Evolutionary conservation across 371 early-diverging fungal genomes (phyloP).

Genomic region (Mucor indicus): DNA sequence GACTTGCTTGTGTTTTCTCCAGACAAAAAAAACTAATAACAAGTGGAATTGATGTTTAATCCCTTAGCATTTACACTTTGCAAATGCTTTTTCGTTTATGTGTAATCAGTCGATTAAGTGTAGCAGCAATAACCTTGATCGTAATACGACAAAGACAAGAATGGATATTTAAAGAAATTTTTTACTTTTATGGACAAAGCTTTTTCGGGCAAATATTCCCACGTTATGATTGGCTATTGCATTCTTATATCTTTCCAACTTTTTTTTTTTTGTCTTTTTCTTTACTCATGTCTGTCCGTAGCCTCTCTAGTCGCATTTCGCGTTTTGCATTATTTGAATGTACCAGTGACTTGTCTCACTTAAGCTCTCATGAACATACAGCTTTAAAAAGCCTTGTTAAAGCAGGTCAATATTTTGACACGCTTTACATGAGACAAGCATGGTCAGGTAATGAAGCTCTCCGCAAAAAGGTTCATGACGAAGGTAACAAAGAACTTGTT

Average conservation of each 20-base stretch:
- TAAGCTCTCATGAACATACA: constrained; percentile 57
- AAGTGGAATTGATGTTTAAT: too few species aligned
- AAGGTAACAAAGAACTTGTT: constrained; percentile 36
- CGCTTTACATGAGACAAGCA: constrained; percentile 67
- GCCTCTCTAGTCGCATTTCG: constrained; percentile 32
- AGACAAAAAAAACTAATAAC: neutral
- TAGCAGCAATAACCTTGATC: too few species aligned
- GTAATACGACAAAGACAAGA: too few species aligned
- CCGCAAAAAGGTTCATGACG: constrained; percentile 42
- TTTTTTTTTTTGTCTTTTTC: neutral
- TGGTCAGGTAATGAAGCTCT: constrained; percentile 70
- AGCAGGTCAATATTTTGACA: constrained; percentile 62
- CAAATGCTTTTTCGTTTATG: too few species aligned
- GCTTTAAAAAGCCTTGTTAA: constrained; percentile 68
- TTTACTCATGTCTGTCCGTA: constrained; percentile 26
- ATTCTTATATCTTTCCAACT: too few species aligned
- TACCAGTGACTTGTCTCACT: constrained; percentile 56
- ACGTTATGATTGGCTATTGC: too few species aligned
- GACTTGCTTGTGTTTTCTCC: too few species aligned
- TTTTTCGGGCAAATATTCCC: too few species aligned
- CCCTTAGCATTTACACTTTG: too few species aligned
- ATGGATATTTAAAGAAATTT: too few species aligned
- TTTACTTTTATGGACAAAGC: too few species aligned
- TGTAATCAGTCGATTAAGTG: too few species aligned
- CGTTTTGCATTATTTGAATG: constrained; percentile 58